These are phyloP conservation scores for Suillus discolor DNA, from an alignment of 768 basidiomycete species.

Conservation along the genomic window DNA sequence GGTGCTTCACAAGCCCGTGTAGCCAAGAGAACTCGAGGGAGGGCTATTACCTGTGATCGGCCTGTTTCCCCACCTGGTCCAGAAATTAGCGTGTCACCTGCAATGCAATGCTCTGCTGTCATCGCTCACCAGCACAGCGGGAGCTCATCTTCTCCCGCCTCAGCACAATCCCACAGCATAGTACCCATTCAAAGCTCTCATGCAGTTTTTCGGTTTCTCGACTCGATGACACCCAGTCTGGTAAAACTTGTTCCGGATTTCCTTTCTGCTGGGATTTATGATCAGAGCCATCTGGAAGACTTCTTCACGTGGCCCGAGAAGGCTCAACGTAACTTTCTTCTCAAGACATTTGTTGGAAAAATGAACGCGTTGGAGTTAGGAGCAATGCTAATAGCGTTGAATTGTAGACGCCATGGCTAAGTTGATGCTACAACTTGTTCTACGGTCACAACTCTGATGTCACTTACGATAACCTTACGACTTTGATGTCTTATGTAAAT, in stretches of 20 bases:
- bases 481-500: not conserved
- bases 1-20: not conserved
- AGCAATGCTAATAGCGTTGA: not conserved
- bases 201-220: not conserved
- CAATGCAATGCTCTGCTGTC: not conserved
- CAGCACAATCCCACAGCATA: not conserved
- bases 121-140: not conserved
- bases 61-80: not conserved
- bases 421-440: not conserved
- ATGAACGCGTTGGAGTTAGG: slow-evolving; percentile 1
- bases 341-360: not conserved
- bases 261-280: slow-evolving; percentile 1
- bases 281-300: not conserved
- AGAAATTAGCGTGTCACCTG: not conserved
- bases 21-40: not conserved
- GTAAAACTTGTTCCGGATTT: not conserved
- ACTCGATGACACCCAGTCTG: not conserved
- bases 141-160: not conserved
- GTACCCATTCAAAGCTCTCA: not conserved
- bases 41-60: not conserved
- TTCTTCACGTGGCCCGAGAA: not conserved
- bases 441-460: not conserved
- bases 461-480: not conserved
- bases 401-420: not conserved
- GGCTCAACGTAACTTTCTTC: slow-evolving; percentile 1